These are phyloP conservation scores for Lipomyces starkeyi DNA, from an alignment of 805 yeast genomes.

Conservation along the genomic window DNA sequence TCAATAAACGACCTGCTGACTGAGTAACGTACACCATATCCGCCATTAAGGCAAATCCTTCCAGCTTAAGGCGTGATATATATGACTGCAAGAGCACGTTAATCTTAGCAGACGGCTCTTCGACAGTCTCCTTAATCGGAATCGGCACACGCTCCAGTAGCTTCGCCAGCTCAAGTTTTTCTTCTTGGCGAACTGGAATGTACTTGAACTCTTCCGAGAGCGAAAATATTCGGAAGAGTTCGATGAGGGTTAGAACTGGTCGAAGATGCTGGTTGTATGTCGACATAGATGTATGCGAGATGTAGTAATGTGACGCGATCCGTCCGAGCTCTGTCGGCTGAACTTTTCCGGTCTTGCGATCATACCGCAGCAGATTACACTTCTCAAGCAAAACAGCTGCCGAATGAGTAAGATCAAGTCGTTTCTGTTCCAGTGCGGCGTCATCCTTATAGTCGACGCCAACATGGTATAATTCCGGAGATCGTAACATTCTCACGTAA, in stretches of 20 bases:
- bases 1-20: conserved; percentile 84
- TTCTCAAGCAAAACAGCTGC: conserved; percentile 67
- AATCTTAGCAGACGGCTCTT: conserved; percentile 77
- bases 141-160: conserved; percentile 79
- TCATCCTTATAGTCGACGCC: conserved; percentile 68
- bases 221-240: conserved; percentile 76
- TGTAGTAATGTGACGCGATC: conserved; percentile 86
- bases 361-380: conserved; percentile 65
- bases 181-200: conserved; percentile 87
- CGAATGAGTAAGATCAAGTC: conserved; percentile 75
- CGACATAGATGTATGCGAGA: conserved; percentile 73
- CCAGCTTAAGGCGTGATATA: conserved; percentile 75
- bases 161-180: conserved; percentile 71
- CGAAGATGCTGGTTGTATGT: conserved; percentile 66
- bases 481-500: conserved; percentile 56
- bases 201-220: conserved; percentile 83
- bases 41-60: conserved; percentile 88
- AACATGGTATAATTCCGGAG: conserved; percentile 77
- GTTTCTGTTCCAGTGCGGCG: conserved; percentile 54
- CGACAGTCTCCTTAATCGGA: conserved; percentile 75
- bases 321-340: conserved; percentile 73
- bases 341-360: conserved; percentile 55
- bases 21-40: conserved; percentile 94
- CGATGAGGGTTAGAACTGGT: conserved; percentile 71
- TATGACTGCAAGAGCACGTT: conserved; percentile 83